Percentiles rank a stretch among this genome's conserved stretches.
phyloP scores from a whole-genome alignment of 179 eudicot genomes.

The Amaranthus tricolor region DNA sequence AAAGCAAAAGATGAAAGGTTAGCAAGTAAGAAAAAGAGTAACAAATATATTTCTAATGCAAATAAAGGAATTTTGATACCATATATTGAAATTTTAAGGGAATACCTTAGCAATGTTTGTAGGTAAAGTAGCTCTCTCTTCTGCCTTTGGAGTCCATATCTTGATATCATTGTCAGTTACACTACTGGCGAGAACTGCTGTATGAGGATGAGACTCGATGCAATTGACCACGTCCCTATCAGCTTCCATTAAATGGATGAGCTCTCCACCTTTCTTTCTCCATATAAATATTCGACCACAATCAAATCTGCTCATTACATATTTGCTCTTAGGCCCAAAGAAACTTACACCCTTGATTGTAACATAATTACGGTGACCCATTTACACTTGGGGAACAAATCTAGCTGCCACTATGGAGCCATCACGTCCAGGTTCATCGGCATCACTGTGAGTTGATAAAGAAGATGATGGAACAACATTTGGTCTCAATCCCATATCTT shows the following conservation, averaged over 20 bases:
- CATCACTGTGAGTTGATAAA: conserved; percentile 35
- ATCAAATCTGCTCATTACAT: conserved; percentile 94
- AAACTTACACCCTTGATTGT: conserved; percentile 92
- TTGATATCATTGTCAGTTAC: conserved; percentile 85
- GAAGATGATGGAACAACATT: conserved; percentile 47
- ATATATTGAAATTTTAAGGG: too few relatives aligned
- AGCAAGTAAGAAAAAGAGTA: too few relatives aligned
- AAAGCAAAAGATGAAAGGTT: too few relatives aligned
- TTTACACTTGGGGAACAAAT: conserved; percentile 61
- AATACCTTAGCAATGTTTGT: conserved; percentile 68
- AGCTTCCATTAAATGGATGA: conserved; percentile 89
- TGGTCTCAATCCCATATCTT: conserved; percentile 77
- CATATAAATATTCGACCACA: conserved; percentile 97
- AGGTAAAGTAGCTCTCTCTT: conserved; percentile 67
- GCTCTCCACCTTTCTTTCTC: conserved; percentile 80
- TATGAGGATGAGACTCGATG: conserved; percentile 85
- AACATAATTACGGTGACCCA: conserved; percentile 71
- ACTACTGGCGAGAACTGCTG: conserved; percentile 77
- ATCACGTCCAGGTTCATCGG: conserved; percentile 33
- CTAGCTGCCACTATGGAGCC: conserved; percentile 30
- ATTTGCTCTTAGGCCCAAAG: conserved; percentile 89
- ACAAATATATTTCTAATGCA: too few relatives aligned
- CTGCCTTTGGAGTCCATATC: conserved; percentile 82
- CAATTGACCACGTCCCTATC: conserved; percentile 87
- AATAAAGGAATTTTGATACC: not conserved